Percentiles rank a stretch among this genome's conserved stretches.
Evolutionary conservation across 2,329 filamentous ascomycete species (phyloP).

Genomic region (Parastagonospora avenae): DNA sequence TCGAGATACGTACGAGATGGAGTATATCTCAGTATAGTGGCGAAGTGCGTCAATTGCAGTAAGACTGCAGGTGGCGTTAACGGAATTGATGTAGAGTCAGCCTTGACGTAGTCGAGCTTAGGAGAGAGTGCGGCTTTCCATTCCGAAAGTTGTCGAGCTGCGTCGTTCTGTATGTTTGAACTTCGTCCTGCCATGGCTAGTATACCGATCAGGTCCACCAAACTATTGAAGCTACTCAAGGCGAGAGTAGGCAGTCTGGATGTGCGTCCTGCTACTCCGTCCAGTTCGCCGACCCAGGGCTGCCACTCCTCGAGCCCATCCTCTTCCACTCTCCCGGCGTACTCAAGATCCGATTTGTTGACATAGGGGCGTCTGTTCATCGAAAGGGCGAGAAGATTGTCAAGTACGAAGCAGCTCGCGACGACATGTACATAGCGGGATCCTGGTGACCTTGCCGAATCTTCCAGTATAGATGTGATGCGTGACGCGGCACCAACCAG

Average conservation of each 20-base stretch:
- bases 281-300: slow-evolving; percentile 65
- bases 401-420: slow-evolving; percentile 66
- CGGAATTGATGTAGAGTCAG: slow-evolving; percentile 21
- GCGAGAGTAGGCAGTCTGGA: slow-evolving; percentile 45
- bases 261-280: slow-evolving; percentile 23
- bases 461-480: slow-evolving; percentile 52
- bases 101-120: slow-evolving; percentile 28
- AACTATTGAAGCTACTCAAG: slow-evolving; percentile 59
- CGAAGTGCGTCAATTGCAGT: slow-evolving; percentile 34
- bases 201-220: slow-evolving; percentile 46
- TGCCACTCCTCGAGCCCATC: slow-evolving; percentile 76
- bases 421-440: slow-evolving; percentile 48
- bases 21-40: slow-evolving; percentile 21
- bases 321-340: slow-evolving; percentile 60
- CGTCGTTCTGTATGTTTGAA: slow-evolving; percentile 29
- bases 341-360: slow-evolving; percentile 52
- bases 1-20: slow-evolving; percentile 27
- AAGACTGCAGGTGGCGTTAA: slow-evolving; percentile 32
- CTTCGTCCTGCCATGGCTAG: slow-evolving; percentile 17
- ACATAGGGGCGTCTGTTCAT: slow-evolving; percentile 58
- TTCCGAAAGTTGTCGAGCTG: slow-evolving; percentile 39
- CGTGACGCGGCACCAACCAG: slow-evolving; percentile 67
- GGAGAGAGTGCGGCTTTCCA: slow-evolving; percentile 41
- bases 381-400: slow-evolving; percentile 61
- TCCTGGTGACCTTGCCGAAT: slow-evolving; percentile 32